These are phyloP conservation scores for Babesia sp. DNA, from an alignment of 169 alveolate species.

Conservation along the genomic window DNA sequence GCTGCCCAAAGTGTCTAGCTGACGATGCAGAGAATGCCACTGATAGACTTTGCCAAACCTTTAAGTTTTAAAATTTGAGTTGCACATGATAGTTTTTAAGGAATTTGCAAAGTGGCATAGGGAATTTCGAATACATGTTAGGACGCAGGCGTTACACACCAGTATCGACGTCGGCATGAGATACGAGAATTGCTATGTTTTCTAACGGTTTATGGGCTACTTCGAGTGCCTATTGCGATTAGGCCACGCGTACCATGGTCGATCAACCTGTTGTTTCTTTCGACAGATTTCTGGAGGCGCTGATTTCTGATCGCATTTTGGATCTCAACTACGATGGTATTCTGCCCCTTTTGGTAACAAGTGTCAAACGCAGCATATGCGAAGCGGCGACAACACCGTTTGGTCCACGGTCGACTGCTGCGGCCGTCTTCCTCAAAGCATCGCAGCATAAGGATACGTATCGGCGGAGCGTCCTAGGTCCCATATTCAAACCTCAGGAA, in stretches of 20 bases:
- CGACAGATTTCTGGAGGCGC: slow-evolving; percentile 33
- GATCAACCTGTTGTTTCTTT: slow-evolving; percentile 21
- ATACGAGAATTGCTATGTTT: too few relatives aligned
- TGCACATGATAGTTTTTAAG: too few relatives aligned
- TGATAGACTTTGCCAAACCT: too few relatives aligned
- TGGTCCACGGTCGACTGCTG: slow-evolving; percentile 8
- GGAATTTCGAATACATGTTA: neutral
- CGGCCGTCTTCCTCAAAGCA: slow-evolving; percentile 21
- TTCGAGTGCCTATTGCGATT: neutral
- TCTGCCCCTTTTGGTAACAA: slow-evolving; percentile 24
- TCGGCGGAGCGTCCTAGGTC: neutral
- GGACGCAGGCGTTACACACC: neutral
- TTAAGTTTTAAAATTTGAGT: too few relatives aligned
- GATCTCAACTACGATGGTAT: slow-evolving; percentile 40
- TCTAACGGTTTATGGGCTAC: too few relatives aligned
- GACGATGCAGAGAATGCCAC: slow-evolving; percentile 10
- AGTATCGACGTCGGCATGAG: too few relatives aligned
- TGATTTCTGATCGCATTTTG: slow-evolving; percentile 34
- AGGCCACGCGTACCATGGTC: neutral
- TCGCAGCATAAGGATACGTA: slow-evolving; percentile 3
- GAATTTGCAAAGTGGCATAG: neutral
- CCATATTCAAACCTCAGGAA: slow-evolving; percentile 28
- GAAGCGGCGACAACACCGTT: neutral
- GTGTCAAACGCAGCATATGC: slow-evolving; percentile 13
- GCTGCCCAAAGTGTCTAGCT: slow-evolving; percentile 38